Percentiles rank a stretch among this genome's conserved stretches.
Conservation (phyloP, 345 rosid genomes). For the Gossypium arboreum region DNA sequence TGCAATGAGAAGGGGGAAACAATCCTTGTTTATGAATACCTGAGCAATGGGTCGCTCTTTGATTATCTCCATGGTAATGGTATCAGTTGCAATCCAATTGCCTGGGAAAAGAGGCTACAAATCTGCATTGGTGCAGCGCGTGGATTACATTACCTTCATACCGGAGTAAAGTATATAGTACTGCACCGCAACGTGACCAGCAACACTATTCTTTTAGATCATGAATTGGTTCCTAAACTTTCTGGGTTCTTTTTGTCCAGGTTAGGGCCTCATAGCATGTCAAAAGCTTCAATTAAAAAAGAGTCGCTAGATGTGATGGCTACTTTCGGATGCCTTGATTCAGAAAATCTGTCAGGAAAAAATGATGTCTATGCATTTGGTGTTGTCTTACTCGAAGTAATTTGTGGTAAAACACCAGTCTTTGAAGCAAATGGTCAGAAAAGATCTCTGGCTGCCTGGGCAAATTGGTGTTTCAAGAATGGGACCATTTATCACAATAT, state of each 20-base stretch:
- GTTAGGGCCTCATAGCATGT: conserved; percentile 18
- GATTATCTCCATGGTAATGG: background rate
- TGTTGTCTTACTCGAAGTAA: conserved; percentile 31
- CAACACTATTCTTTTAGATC: conserved; percentile 3
- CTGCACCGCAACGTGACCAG: background rate
- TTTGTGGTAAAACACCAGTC: conserved; percentile 10
- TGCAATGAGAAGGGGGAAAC: background rate
- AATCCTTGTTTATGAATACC: background rate
- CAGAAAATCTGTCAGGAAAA: conserved; percentile 28
- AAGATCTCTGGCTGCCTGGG: too few species aligned
- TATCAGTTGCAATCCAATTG: background rate
- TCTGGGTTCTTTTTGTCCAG: conserved; percentile 26
- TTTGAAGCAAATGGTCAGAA: too few species aligned
- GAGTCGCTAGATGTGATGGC: conserved; percentile 23
- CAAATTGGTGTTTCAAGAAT: too few species aligned
- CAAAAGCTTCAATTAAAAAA: background rate
- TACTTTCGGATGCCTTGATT: conserved; percentile 28
- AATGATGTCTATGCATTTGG: conserved; percentile 34
- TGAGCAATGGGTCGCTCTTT: background rate
- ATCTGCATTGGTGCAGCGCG: background rate
- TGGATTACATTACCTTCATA: conserved; percentile 4
- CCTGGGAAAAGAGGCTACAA: background rate
- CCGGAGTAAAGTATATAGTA: background rate
- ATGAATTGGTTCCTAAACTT: conserved; percentile 26
- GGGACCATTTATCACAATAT: background rate